Base-by-base conservation (phyloP, 2,329 filamentous ascomycete genomes). In the Penicillium sclerotigenum region DNA sequence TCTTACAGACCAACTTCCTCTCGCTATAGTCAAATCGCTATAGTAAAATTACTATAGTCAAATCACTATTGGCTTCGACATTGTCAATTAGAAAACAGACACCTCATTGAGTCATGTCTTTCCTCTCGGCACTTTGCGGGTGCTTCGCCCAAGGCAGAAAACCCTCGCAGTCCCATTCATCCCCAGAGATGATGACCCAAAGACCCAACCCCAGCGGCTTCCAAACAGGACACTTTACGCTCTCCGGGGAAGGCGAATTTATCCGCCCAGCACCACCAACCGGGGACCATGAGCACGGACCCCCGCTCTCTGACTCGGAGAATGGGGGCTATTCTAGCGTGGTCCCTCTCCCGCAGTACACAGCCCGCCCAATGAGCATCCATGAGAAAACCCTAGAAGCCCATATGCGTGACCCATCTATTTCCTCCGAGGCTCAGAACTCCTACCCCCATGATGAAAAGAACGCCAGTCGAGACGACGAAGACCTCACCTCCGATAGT, bases 301-400 rank as follows among this genome's bases (percentile, higher is more conserved):
- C 62, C 33, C 56, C 58, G 4, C 59, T 45, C n/a, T 41, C 41
- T 61, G 61, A 63, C 61, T 59, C 59, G 14, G 58, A 65, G 14
- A 57, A 69, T 47, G 60, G 65, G 49, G 69, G 68, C 51, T 75
- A 73, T 66, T 57, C 61, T 41, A 66, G 66, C 33, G 63, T 69
- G 47, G 64, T 67, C 37, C 74, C 74, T 11, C 69, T 75, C 45
- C 75, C 75, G 38, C 68, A 71, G 55, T 77, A 77, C 59, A 77
- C 75, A 1, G 69, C 73, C 4, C 73, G 70, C 2, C 73, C 74
- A 8, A 61, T 70, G 58, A 74, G 68, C 59, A 62, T 72, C 24
- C 65, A 71, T 42, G 74, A 77, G 56, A 77, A 77, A 59, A 76
- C 72, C 0, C 65, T 76, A 9, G 67, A 70, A 55, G 60, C 65